Conservation (phyloP, 495 filamentous ascomycete species). For the Penicillium flavigenum region DNA sequence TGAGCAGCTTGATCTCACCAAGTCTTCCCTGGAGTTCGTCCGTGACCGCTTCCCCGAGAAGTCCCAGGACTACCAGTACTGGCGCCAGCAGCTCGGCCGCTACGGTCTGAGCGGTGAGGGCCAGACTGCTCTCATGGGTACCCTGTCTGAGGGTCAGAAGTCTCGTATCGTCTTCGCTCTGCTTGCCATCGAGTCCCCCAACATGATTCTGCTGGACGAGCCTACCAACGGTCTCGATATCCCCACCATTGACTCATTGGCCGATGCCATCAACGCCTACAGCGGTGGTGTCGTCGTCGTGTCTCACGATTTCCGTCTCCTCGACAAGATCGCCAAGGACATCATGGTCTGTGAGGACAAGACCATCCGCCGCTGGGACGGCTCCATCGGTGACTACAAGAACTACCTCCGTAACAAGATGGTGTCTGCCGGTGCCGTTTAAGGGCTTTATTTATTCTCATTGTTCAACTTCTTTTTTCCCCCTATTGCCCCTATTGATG, state of each 20-base stretch:
- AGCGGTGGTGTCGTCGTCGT: conserved; percentile 97
- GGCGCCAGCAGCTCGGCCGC: conserved; percentile 92
- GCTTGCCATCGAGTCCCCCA: conserved; percentile 91
- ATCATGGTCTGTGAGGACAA: conserved; percentile 99
- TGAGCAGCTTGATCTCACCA: conserved; percentile 96
- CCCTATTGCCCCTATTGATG: conserved; percentile 22
- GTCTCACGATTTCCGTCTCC: conserved; percentile 95
- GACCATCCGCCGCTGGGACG: conserved; percentile 85
- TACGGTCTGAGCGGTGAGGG: conserved; percentile 90
- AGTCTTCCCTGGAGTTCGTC: conserved; percentile 96
- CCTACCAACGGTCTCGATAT: conserved; percentile 99
- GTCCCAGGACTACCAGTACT: conserved; percentile 98
- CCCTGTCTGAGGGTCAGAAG: conserved; percentile 96
- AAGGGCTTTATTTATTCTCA: conserved; percentile 21
- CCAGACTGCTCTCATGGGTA: conserved; percentile 97
- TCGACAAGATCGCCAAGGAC: conserved; percentile 99
- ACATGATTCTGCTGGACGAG: conserved; percentile 98
- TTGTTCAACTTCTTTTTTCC: conserved; percentile 13
- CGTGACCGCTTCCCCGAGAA: conserved; percentile 88
- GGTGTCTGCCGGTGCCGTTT: conserved; percentile 54
- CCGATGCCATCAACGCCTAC: conserved; percentile 95
- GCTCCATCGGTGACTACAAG: conserved; percentile 92
- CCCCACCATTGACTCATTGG: conserved; percentile 95
- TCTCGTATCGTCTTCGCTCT: conserved; percentile 96
- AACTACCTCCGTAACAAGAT: conserved; percentile 99